A percentile compares a stretch with the other conserved stretches of the same genome.
Evolutionary conservation across 2,329 filamentous ascomycete species (phyloP).

Genomic region (Phaeophleospora eucalypticola): DNA sequence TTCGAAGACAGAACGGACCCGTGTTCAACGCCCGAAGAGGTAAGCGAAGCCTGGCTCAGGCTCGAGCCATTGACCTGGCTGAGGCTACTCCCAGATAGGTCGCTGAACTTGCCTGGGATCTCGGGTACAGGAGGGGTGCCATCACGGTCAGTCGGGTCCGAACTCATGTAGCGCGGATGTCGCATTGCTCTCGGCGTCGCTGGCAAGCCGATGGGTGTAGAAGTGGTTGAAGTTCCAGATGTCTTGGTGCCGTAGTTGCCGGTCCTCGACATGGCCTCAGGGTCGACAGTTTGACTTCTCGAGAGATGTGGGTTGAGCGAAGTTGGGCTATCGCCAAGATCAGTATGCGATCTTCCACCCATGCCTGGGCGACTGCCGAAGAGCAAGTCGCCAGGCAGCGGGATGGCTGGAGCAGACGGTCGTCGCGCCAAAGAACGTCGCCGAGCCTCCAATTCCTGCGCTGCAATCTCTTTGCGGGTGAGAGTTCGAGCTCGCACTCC

Average conservation of each 20-base stretch:
- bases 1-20: conserved; percentile 4
- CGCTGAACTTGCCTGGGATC: conserved; percentile 49
- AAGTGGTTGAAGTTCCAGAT: conserved; percentile 45
- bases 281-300: conserved; percentile 64
- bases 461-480: conserved; percentile 46
- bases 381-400: conserved; percentile 60
- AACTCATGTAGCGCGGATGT: conserved; percentile 64
- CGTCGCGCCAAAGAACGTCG: conserved; percentile 77
- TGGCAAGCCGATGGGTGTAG: conserved; percentile 68
- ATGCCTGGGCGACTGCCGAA: conserved; percentile 34
- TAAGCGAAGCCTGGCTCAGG: conserved; percentile 23
- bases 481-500: neutral
- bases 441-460: conserved; percentile 82
- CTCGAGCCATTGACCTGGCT: conserved; percentile 27
- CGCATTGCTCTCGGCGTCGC: conserved; percentile 90
- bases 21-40: neutral
- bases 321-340: conserved; percentile 44
- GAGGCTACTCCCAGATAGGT: conserved; percentile 27
- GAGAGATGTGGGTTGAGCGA: conserved; percentile 38
- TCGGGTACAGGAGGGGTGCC: conserved; percentile 51
- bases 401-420: conserved; percentile 74
- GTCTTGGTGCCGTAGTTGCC: conserved; percentile 21
- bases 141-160: conserved; percentile 50
- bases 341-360: conserved; percentile 33
- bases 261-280: conserved; percentile 43